These are phyloP conservation scores for Agaricus bisporus DNA, from an alignment of 768 basidiomycete genomes.

Conservation along the genomic window DNA sequence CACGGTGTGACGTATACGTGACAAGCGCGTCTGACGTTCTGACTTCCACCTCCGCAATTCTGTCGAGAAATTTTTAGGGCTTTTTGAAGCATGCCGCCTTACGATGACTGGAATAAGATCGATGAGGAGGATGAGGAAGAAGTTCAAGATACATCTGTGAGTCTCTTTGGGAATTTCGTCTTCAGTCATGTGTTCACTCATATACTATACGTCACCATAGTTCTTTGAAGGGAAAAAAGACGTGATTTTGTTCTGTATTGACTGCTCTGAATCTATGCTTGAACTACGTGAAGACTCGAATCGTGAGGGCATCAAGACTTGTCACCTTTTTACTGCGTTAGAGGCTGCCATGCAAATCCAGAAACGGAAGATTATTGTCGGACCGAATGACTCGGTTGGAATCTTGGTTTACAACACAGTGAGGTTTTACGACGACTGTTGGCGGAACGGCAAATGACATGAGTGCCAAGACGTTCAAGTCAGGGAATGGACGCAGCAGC, in stretches of 20 bases:
- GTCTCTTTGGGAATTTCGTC: slow-evolving; percentile 10
- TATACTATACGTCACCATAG: slow-evolving; percentile 31
- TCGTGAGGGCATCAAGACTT: slow-evolving; percentile 63
- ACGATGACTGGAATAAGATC: slow-evolving; percentile 75
- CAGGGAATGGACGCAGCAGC: slow-evolving; percentile 31
- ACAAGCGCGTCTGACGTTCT: not conserved
- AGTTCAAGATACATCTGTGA: slow-evolving; percentile 62
- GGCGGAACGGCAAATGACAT: not conserved
- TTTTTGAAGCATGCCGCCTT: slow-evolving; percentile 46
- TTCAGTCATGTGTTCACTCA: slow-evolving; percentile 2
- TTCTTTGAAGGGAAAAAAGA: slow-evolving; percentile 71
- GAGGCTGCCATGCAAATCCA: slow-evolving; percentile 82
- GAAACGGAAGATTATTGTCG: slow-evolving; percentile 84
- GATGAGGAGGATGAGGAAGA: slow-evolving; percentile 84
- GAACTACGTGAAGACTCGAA: slow-evolving; percentile 56
- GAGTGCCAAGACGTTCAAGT: slow-evolving; percentile 33
- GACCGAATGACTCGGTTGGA: slow-evolving; percentile 86
- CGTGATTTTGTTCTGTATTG: slow-evolving; percentile 92
- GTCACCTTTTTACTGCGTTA: slow-evolving; percentile 73
- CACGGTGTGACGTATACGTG: slow-evolving; percentile 6
- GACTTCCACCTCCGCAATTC: not conserved
- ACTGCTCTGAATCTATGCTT: slow-evolving; percentile 90
- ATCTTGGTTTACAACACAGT: slow-evolving; percentile 93
- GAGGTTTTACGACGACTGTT: slow-evolving; percentile 22
- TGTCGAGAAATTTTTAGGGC: not conserved